These are phyloP conservation scores for Westerdykella aurantiaca DNA, from an alignment of 2,329 filamentous ascomycete genomes.

Conservation along the genomic window DNA sequence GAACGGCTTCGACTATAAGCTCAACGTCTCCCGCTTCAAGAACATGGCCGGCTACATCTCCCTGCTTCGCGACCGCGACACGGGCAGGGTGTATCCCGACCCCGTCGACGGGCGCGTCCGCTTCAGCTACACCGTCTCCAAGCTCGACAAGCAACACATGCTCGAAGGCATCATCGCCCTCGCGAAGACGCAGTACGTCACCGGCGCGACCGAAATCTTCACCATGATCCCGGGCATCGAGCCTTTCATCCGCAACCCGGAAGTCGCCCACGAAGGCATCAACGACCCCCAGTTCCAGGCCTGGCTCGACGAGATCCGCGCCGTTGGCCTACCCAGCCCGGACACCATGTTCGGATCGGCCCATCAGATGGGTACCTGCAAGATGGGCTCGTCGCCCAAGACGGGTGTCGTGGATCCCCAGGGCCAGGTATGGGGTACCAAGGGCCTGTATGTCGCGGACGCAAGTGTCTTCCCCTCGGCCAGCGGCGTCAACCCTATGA, in stretches of 20 bases:
- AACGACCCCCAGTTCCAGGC: constrained; percentile 55
- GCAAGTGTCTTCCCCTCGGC: constrained; percentile 71
- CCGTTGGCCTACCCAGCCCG: constrained; percentile 46
- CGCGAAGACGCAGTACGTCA: constrained; percentile 70
- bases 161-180: constrained; percentile 66
- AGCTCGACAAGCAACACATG: constrained; percentile 66
- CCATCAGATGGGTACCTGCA: constrained; percentile 74
- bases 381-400: constrained; percentile 55
- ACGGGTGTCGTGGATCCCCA: constrained; percentile 42
- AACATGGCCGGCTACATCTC: constrained; percentile 68
- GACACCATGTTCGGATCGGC: constrained; percentile 59
- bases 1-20: constrained; percentile 65
- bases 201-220: constrained; percentile 76
- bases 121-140: constrained; percentile 65
- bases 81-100: constrained; percentile 69
- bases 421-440: constrained; percentile 56
- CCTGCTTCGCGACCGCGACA: constrained; percentile 68
- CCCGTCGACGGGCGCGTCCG: constrained; percentile 58
- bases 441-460: constrained; percentile 65
- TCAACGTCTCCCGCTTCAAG: constrained; percentile 61
- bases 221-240: constrained; percentile 56
- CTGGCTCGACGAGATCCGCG: constrained; percentile 54
- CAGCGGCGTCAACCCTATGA: constrained; percentile 77
- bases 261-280: constrained; percentile 39
- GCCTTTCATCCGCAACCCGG: constrained; percentile 52